Evolutionary conservation across 257 asterid genomes (phyloP), one percentile per base, ranked within the genome.

Genomic region (Voacanga thouarsii): DNA sequence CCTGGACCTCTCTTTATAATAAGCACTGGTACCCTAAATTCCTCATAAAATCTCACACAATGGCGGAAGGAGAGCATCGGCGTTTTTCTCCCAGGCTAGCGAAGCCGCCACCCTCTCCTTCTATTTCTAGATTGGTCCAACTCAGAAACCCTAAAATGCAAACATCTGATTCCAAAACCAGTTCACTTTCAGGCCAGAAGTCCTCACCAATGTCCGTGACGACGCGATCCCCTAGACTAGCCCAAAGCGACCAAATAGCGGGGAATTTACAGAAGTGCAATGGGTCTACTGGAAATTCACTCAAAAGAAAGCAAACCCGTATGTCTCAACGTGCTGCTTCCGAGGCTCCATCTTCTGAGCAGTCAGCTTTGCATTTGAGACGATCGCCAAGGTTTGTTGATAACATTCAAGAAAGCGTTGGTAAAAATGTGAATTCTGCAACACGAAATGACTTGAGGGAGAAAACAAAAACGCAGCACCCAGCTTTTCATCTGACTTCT

Each of bases 1-100:
- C 68, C 10, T 0, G 43, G 19, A 5, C 3, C 0, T 3, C 24
- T 0, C 12, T 18, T 18, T 39, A 7, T 45, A 19, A 7, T 45
- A 19, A 5, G 18, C 19, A 11, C 16, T 7, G 49, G 30, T 41
- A 51, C 72, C 72, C 53, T 67, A 67, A 39, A 39, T 41, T 68
- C 53, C 73, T 41, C 73, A 7, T 3, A 21, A 68, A 68, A 68
- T 68, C 53, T 68, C 73, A 18, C n/a, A 37, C 44, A 66, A 68
- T 68, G 51, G 73, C 73, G 33, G 53, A 41, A 21, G 73, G 33
- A 41, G 23, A 12, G 12, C 51, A 5, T 26, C 53, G 50, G 28
- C 49, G 28, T 21, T 7, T 41, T 23, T 68, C 53, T 43, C 72
- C 51, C 47, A 19, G 16, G 26, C 7, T 67, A 6, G 26, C 26